Evolutionary conservation across 1,284 basidiomycete species (phyloP).

Genomic region (Schizophyllum commune): DNA sequence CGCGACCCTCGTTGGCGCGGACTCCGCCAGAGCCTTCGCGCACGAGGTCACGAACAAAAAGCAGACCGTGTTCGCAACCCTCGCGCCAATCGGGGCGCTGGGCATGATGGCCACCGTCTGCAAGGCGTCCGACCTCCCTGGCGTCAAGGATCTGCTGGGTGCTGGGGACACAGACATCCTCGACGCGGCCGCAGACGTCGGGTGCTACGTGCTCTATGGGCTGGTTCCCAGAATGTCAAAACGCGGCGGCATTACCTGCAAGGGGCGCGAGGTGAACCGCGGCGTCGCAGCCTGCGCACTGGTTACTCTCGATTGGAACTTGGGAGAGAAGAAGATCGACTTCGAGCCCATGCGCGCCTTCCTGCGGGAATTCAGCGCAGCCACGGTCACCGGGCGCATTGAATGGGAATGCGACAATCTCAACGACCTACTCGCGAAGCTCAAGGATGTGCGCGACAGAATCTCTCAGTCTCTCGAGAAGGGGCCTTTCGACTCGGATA

Average conservation of each 20-base stretch:
- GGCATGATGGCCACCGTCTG: conserved; percentile 7
- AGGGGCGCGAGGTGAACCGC: background rate
- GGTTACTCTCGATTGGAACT: background rate
- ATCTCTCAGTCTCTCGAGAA: background rate
- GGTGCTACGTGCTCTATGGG: background rate
- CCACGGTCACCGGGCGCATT: background rate
- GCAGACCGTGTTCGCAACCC: background rate
- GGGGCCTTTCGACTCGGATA: background rate
- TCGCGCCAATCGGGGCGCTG: conserved; percentile 6
- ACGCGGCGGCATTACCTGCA: background rate
- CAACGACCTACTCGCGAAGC: background rate
- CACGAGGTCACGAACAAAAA: conserved; percentile 6
- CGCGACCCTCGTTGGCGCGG: conserved; percentile 3
- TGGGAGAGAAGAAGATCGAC: background rate
- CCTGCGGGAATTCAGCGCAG: background rate
- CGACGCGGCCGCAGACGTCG: conserved; percentile 1
- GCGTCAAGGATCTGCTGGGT: conserved; percentile 6
- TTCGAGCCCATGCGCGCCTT: background rate
- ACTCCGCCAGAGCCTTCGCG: conserved; percentile 4
- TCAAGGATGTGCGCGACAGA: background rate
- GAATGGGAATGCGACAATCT: background rate
- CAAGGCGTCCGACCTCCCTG: conserved; percentile 2
- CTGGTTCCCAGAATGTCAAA: background rate
- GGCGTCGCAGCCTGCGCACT: background rate
- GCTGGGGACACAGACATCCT: conserved; percentile 2